Evolutionary conservation across 1,139 yeast species (phyloP), one percentile per base, ranked within the genome.

Genomic region (Debaryomyces udenii): DNA sequence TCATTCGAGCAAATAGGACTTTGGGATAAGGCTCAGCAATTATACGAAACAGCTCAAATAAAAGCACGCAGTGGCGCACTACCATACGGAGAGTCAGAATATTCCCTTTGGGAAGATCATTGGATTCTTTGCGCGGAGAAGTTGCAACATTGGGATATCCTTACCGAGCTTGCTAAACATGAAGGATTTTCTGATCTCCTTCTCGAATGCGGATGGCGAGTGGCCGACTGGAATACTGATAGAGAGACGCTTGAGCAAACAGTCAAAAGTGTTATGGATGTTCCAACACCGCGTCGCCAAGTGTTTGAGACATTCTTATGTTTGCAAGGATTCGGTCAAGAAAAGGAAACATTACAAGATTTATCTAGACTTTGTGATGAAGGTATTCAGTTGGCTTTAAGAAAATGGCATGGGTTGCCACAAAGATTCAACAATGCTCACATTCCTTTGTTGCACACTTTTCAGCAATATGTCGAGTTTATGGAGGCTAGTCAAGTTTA

Each of bases 131-230:
- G 99, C 70, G 96, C 99, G 2, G 97, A 94, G 59, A 93, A 94
- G 58, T 70, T 94, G 39, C 99, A 94, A 58, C 98, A 93, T 50
- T 94, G 99, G 99, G 99, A 94, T 60, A 86, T 94, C 43, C 73
- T 94, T 47, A 91, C 99, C 0, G 99, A 94, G 55, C 74, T 94
- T 37, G 99, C 99, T 3, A 89, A 93, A 56, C 98, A 94, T 57
- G 99, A 94, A 71, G 97, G 97, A 1, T 94, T 91, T 57, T 89
- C 97, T 0, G 99, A 94, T 57, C 72, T 94, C 50, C 68, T 94
- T 29, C 71, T 94, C 20, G 99, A 94, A 64, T 94, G 99, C 74
- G 99, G 98, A 34, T 94, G 99, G 99, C 76, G 99, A 59, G 96
- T 93, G 37, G 98, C 99, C 6, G 98, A 94, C 57, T 94, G 99